Evolutionary conservation across 2,329 filamentous ascomycete genomes (phyloP), one percentile per base, ranked within the genome.

Genomic region (Colletotrichum gigasporum): DNA sequence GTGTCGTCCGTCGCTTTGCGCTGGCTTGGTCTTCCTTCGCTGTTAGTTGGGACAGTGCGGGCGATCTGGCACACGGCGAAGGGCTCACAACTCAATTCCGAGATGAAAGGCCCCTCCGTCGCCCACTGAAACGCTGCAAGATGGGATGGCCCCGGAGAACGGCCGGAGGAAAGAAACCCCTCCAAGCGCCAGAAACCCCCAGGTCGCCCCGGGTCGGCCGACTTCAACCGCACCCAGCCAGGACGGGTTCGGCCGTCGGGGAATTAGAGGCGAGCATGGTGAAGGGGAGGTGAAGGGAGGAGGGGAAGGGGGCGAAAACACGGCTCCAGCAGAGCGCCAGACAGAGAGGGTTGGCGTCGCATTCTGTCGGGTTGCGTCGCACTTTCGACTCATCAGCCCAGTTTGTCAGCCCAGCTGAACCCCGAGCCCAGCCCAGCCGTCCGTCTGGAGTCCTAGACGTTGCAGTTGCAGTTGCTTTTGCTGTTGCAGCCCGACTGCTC

Each of bases 351-450:
- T 11, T 56, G 50, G 16, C 35, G 55, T 52, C 60, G 47, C 60
- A 53, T 63, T 63, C 45, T 60, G 24, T 60, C 60, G 55, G 55
- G 47, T 58, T 63, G 28, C 44, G 53, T 63, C 44, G 59, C 53
- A 45, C 10, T 47, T 60, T 53, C 39, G 35, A 56, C 59, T 35
- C 45, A 7, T 45, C 57, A 34, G 14, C 50, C 28, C 52, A 55
- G 18, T 53, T 41, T 53, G 18, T 35, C 53, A 37, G n/a, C 39
- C 14, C 53, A 37, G 41, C 42, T 24, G 20, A 20, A 9, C 24
- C 5, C 35, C 26, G 26, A 20, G 48, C 48, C 2, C 34, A 35
- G 48, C 48, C 32, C 48, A 22, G 32, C 54, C 32, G 28, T 4
- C 28, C 16, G 45, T 32, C 34, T 16, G 22, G 14, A 20, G 34